Evolutionary conservation across 495 filamentous ascomycete genomes (phyloP).

Genomic region (Lophiostoma macrostomum): DNA sequence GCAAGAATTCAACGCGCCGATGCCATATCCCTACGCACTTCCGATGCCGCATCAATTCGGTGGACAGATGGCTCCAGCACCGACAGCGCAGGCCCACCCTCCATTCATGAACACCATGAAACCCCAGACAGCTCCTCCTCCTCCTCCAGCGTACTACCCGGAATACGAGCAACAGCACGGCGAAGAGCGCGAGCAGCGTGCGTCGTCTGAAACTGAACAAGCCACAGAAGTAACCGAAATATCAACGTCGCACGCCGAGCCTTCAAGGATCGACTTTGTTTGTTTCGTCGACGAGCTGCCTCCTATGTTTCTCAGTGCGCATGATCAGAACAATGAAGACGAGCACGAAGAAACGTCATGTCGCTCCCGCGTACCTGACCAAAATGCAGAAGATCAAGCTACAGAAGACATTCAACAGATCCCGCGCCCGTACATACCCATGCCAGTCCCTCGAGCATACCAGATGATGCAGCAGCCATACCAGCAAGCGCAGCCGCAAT

Average conservation of each 20-base stretch:
- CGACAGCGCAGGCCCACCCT: too few relatives aligned
- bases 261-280: background rate
- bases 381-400: background rate
- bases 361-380: too few relatives aligned
- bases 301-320: background rate
- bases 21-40: background rate
- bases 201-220: background rate
- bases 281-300: background rate
- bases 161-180: background rate
- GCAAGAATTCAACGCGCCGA: background rate
- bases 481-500: background rate
- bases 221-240: background rate
- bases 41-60: too few relatives aligned
- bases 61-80: too few relatives aligned
- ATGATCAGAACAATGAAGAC: background rate
- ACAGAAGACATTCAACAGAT: conserved; percentile 1
- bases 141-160: too few relatives aligned
- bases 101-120: too few relatives aligned
- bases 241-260: background rate
- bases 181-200: background rate
- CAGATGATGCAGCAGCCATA: too few relatives aligned
- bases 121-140: too few relatives aligned
- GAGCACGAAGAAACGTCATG: background rate
- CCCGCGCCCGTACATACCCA: conserved; percentile 1
- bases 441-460: background rate